Evolutionary conservation across 2,329 filamentous ascomycete genomes (phyloP), one percentile per base, ranked within the genome.

Genomic region (Colletotrichum simmondsii): DNA sequence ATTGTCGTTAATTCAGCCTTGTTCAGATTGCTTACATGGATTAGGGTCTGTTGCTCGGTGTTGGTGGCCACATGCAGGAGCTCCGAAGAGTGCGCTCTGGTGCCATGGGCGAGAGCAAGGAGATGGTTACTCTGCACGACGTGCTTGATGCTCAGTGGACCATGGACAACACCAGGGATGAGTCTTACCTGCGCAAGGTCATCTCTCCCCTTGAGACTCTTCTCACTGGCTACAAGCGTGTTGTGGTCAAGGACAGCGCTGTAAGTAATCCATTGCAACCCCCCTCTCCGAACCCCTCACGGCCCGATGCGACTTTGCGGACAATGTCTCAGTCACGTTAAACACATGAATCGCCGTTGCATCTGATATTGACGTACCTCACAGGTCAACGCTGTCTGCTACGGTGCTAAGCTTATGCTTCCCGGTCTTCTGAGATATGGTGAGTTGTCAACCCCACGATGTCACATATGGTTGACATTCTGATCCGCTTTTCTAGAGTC

Each of bases 401-500:
- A 98, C 84, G 97, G 97, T 85, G 97, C 97, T 60, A 98, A 98
- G 89, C 92, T 99, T 76, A 99, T 98, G 97, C 93, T 98, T 85
- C 97, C 97, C 61, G 97, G 97, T 87, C 90, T 99, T 68, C 87
- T 99, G 75, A 92, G 97, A 82, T 98, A 97, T 83, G 93, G 93
- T 94, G 87, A 78, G 91, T 86, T 58, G 57, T 24, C 52, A 28
- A 54, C 53, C 1, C 74, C 76, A 71, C 75, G 46, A 70, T 53
- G 35, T 60, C 46, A 60, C 46, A 30, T 28, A n/a, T 30, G 60
- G 71, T 78, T 82, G 79, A 81, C 75, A 72, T 64, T 16, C 71
- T 73, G 54, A 73, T 26, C 46, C 49, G 5, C 61, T 77, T n/a
- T 28, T 74, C 32, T 81, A 94, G 95, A 98, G 88, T 87, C 93